These are phyloP conservation scores for Lactarius hengduanensis DNA, from an alignment of 768 basidiomycete species.

Conservation along the genomic window DNA sequence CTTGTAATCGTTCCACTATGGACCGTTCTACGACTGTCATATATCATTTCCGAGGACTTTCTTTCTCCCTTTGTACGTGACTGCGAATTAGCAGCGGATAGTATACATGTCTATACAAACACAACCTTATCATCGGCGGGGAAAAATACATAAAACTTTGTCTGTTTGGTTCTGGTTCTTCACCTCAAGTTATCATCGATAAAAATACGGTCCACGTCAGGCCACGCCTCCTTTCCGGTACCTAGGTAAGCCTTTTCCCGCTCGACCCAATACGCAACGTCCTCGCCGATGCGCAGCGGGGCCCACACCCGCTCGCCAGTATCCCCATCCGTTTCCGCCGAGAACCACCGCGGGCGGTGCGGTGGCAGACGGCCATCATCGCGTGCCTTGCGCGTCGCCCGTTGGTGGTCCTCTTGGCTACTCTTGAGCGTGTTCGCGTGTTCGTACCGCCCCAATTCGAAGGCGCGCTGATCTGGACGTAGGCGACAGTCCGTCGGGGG, in stretches of 20 bases:
- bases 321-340: slow-evolving; percentile 77
- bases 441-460: slow-evolving; percentile 86
- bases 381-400: slow-evolving; percentile 61
- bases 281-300: slow-evolving; percentile 52
- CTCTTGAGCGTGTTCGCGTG: slow-evolving; percentile 78
- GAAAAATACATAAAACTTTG: slow-evolving; percentile 45
- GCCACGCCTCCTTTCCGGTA: slow-evolving; percentile 50
- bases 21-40: background rate
- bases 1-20: slow-evolving; percentile 2
- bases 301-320: slow-evolving; percentile 89
- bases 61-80: slow-evolving; percentile 3
- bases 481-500: slow-evolving; percentile 91
- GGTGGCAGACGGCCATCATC: slow-evolving; percentile 71
- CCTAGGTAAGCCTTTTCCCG: slow-evolving; percentile 60
- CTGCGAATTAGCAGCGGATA: background rate
- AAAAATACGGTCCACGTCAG: slow-evolving; percentile 78
- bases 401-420: slow-evolving; percentile 81
- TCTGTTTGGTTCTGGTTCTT: slow-evolving; percentile 49
- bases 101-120: slow-evolving; percentile 14
- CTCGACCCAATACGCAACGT: slow-evolving; percentile 82
- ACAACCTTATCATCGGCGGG: background rate
- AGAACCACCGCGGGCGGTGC: slow-evolving; percentile 88
- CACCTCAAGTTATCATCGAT: slow-evolving; percentile 52
- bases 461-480: slow-evolving; percentile 91
- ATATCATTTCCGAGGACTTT: background rate